phyloP scores from a whole-genome alignment of 2,329 filamentous ascomycete species.

The Penicillium sp. region DNA sequence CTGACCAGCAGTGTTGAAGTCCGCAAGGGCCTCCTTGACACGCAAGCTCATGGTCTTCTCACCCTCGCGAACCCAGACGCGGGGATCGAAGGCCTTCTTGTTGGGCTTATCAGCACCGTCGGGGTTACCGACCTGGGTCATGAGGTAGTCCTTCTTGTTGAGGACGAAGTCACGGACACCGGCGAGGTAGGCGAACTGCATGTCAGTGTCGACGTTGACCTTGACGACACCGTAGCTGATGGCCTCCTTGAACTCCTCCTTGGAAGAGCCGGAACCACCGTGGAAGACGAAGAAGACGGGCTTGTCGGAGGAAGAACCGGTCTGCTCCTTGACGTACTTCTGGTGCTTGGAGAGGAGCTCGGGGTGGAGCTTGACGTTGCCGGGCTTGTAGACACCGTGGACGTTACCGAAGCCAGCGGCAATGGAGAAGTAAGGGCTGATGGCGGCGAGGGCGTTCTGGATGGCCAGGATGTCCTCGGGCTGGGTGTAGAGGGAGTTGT shows the following conservation, averaged over 20 bases:
- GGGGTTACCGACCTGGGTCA: slow-evolving; percentile 86
- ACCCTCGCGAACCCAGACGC: slow-evolving; percentile 88
- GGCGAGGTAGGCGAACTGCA: slow-evolving; percentile 89
- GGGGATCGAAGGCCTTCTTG: slow-evolving; percentile 92
- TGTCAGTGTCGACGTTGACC: slow-evolving; percentile 98
- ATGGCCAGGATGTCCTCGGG: slow-evolving; percentile 93
- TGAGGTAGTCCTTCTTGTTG: slow-evolving; percentile 92
- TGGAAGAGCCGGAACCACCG: slow-evolving; percentile 87
- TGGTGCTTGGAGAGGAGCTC: slow-evolving; percentile 98
- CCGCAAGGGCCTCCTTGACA: slow-evolving; percentile 74
- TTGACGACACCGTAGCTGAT: slow-evolving; percentile 95
- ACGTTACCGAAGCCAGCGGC: slow-evolving; percentile 98
- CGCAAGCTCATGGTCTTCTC: slow-evolving; percentile 94
- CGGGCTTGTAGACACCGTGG: slow-evolving; percentile 97
- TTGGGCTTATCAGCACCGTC: slow-evolving; percentile 97
- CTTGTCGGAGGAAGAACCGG: slow-evolving; percentile 70
- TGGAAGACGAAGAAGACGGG: slow-evolving; percentile 99
- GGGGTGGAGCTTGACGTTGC: slow-evolving; percentile 95
- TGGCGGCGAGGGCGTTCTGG: slow-evolving; percentile 77
- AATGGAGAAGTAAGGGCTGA: slow-evolving; percentile 96
- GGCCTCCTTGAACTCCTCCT: slow-evolving; percentile 85
- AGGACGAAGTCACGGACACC: slow-evolving; percentile 94
- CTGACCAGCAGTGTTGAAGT: slow-evolving; percentile 84
- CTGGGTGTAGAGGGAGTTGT: slow-evolving; percentile 96
- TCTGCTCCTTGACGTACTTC: slow-evolving; percentile 80